Conservation (phyloP, 148 eudicot genomes). For the Camellia granthamiana region DNA sequence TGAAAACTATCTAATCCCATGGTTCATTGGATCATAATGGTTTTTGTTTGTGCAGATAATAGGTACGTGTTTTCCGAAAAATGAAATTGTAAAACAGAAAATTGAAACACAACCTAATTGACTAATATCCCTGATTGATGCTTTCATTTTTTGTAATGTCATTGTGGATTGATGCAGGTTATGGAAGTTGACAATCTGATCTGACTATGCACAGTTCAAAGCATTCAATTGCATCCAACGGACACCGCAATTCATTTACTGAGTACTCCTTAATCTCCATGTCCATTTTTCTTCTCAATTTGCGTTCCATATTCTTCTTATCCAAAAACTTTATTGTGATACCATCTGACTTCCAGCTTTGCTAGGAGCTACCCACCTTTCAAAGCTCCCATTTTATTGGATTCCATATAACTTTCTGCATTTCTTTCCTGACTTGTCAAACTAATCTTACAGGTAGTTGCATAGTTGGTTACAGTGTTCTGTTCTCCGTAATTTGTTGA, state of each 20-base stretch:
- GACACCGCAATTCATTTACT: no score
- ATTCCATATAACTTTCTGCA: neutral
- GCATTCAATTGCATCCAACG: neutral
- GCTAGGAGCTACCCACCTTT: conserved; percentile 13
- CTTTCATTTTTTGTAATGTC: no score
- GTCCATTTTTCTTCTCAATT: neutral
- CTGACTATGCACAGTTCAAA: neutral
- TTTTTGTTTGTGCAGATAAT: neutral
- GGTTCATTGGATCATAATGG: neutral
- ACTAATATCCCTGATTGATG: neutral
- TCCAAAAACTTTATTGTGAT: neutral
- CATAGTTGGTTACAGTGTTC: neutral
- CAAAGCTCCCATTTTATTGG: neutral
- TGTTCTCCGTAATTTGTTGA: neutral
- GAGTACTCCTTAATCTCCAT: neutral
- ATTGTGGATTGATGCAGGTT: neutral
- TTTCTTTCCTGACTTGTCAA: neutral
- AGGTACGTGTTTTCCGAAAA: no score
- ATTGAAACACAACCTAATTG: no score
- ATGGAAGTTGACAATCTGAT: neutral
- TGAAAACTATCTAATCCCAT: neutral
- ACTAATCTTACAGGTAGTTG: neutral
- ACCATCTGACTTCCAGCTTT: neutral
- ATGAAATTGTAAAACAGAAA: no score
- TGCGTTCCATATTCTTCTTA: neutral